phyloP scores from a whole-genome alignment of 2,329 filamentous ascomycete species.

The Tolypocladium album region DNA sequence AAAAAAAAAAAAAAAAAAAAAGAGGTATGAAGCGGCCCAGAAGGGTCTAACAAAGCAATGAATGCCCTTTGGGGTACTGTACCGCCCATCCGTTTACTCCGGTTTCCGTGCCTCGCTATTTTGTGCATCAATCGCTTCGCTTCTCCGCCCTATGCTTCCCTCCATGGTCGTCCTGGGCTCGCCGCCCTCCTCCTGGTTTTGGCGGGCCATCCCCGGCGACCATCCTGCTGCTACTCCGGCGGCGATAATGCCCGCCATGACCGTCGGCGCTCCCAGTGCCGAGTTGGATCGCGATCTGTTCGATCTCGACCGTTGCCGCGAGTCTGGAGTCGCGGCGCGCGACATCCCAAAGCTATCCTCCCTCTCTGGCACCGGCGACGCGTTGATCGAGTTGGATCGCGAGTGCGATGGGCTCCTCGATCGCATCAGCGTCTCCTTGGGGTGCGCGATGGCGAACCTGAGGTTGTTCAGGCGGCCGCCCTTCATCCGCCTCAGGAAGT shows the following conservation, averaged over 20 bases:
- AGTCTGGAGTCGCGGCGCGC: constrained; percentile 44
- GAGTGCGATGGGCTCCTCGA: constrained; percentile 54
- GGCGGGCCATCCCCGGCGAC: constrained; percentile 53
- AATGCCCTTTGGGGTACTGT: constrained; percentile 6
- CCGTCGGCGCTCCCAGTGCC: constrained; percentile 61
- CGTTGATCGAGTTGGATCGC: constrained; percentile 50
- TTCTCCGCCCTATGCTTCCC: constrained; percentile 6
- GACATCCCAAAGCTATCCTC: constrained; percentile 37
- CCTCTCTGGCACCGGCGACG: constrained; percentile 52
- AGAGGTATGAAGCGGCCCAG: background rate
- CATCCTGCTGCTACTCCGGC: constrained; percentile 67
- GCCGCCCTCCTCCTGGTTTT: constrained; percentile 14
- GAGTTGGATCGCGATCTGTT: constrained; percentile 58
- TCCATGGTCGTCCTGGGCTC: constrained; percentile 3
- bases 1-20: background rate
- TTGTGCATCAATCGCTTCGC: constrained; percentile 3
- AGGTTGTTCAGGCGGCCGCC: constrained; percentile 74
- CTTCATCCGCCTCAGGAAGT: constrained; percentile 69
- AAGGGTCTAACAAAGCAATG: background rate
- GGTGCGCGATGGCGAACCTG: constrained; percentile 67
- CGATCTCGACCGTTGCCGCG: constrained; percentile 55
- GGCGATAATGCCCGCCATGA: constrained; percentile 77
- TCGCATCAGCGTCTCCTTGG: constrained; percentile 57
- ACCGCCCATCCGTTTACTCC: constrained; percentile 11
- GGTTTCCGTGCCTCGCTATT: constrained; percentile 14